phyloP scores from a whole-genome alignment of 129 eudicot species.

The Pseudognaphalium luteoalbum region DNA sequence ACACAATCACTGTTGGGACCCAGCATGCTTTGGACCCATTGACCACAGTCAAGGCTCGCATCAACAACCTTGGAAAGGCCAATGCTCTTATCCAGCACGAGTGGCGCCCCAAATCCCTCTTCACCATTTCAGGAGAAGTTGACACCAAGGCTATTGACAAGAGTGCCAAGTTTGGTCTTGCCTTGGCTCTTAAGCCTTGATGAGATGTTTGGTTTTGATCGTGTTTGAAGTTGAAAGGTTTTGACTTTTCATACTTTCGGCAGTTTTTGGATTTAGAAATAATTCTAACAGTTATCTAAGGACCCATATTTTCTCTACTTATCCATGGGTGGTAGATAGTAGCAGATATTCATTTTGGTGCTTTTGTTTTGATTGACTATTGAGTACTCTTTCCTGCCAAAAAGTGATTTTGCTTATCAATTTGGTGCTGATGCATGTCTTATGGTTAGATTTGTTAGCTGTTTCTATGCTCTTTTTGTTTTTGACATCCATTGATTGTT shows the following conservation, averaged over 20 bases:
- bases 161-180: conserved; percentile 89
- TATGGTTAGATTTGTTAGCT: conserved; percentile 2
- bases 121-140: conserved; percentile 82
- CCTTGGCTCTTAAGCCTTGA: conserved; percentile 89
- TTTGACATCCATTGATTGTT: not conserved
- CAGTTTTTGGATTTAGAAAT: conserved; percentile 17
- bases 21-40: conserved; percentile 84
- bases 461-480: not conserved
- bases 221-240: conserved; percentile 22
- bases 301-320: conserved; percentile 14
- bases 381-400: conserved; percentile 15
- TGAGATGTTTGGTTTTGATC: conserved; percentile 3
- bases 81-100: conserved; percentile 91
- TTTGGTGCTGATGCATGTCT: not conserved
- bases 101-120: conserved; percentile 95
- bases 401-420: conserved; percentile 18
- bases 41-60: conserved; percentile 74
- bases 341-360: conserved; percentile 22
- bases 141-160: conserved; percentile 86
- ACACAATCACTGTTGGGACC: conserved; percentile 80
- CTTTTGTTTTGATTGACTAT: conserved; percentile 9
- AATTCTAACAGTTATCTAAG: conserved; percentile 24
- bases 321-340: conserved; percentile 31
- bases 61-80: conserved; percentile 82
- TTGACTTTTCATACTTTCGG: conserved; percentile 23